These are phyloP conservation scores for Gloeophyllum trabeum DNA, from an alignment of 768 basidiomycete species.

Conservation along the genomic window DNA sequence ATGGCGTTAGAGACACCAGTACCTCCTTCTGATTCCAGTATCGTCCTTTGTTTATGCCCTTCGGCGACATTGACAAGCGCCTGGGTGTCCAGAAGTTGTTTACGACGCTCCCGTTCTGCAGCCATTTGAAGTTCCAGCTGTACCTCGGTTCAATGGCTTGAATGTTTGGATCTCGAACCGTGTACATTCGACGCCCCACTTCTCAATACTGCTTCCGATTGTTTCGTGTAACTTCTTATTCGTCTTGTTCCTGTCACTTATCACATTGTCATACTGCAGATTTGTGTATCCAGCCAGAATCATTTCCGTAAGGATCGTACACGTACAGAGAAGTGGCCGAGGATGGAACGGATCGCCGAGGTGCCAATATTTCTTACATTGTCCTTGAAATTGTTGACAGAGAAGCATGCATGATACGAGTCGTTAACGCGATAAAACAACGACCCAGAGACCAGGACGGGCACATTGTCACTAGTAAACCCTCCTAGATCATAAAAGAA, in stretches of 20 bases:
- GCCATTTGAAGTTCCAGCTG: conserved; percentile 54
- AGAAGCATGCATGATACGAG: conserved; percentile 44
- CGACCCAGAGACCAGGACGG: conserved; percentile 40
- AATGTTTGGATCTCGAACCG: conserved; percentile 50
- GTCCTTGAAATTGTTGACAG: conserved; percentile 32
- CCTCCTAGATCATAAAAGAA: not conserved
- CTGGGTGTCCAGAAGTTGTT: conserved; percentile 45
- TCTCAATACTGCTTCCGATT: conserved; percentile 26
- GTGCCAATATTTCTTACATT: conserved; percentile 44
- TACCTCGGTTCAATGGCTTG: conserved; percentile 47
- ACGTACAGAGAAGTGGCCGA: conserved; percentile 34
- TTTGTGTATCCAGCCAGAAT: not conserved
- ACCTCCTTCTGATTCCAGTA: conserved; percentile 45
- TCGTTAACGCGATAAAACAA: conserved; percentile 41
- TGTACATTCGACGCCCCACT: conserved; percentile 49
- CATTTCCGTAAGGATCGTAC: conserved; percentile 22
- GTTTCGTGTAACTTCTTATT: conserved; percentile 34
- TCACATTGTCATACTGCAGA: conserved; percentile 26
- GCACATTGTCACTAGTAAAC: conserved; percentile 20
- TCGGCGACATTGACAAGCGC: conserved; percentile 49
- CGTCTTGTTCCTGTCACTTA: conserved; percentile 40
- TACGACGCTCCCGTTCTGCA: conserved; percentile 43
- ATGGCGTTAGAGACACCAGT: conserved; percentile 7
- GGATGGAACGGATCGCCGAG: conserved; percentile 41
- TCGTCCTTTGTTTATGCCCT: conserved; percentile 43